phyloP scores from a whole-genome alignment of 2,329 filamentous ascomycete species.

The Pseudogymnoascus sp. region DNA sequence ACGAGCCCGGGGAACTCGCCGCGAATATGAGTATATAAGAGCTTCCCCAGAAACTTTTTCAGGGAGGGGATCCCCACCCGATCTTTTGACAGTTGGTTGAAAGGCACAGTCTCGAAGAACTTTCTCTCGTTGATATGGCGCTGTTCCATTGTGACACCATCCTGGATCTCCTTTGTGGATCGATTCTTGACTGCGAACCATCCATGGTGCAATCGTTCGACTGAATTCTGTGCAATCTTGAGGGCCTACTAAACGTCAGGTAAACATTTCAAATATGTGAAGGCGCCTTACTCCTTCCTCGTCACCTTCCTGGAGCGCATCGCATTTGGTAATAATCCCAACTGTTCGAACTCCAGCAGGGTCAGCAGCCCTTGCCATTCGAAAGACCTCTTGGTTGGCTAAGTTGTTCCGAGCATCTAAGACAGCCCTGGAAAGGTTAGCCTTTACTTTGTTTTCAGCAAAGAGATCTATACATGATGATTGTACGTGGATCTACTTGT shows the following conservation, averaged over 20 bases:
- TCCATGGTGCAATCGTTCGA: constrained; percentile 1
- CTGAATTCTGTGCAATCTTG: not conserved
- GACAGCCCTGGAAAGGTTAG: constrained; percentile 18
- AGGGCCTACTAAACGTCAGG: constrained; percentile 1
- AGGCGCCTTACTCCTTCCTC: not conserved
- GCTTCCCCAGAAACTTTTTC: too few relatives aligned
- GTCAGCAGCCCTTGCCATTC: constrained; percentile 23
- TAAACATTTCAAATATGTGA: constrained; percentile 30
- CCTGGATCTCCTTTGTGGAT: constrained; percentile 1
- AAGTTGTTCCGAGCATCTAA: constrained; percentile 15
- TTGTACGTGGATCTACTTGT: constrained; percentile 37
- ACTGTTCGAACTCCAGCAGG: constrained; percentile 31
- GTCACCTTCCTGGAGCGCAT: constrained; percentile 31
- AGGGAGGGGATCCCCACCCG: too few relatives aligned
- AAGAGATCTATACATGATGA: constrained; percentile 34
- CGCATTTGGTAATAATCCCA: constrained; percentile 49
- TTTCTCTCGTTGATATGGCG: not conserved
- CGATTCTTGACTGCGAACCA: constrained; percentile 8
- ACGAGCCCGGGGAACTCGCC: not conserved
- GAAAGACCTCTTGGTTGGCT: constrained; percentile 23
- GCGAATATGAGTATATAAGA: too few relatives aligned
- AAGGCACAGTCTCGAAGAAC: not conserved
- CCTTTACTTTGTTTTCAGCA: not conserved
- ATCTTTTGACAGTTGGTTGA: not conserved
- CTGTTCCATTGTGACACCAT: constrained; percentile 1